phyloP scores from a whole-genome alignment of 2,329 filamentous ascomycete genomes.

The Passalora sequoiae region DNA sequence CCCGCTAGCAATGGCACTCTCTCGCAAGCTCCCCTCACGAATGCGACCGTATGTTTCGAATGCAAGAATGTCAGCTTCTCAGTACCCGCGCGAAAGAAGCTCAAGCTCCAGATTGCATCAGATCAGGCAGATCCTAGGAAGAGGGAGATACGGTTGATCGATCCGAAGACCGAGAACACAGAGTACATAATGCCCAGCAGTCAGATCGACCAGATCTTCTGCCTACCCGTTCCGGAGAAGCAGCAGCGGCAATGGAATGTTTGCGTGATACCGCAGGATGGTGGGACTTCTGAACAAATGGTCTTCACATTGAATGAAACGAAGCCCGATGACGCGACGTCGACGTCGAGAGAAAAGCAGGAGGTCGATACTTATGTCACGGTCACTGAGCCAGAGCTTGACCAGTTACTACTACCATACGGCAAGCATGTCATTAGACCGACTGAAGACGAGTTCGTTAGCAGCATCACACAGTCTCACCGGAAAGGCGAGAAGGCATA shows the following conservation, averaged over 20 bases:
- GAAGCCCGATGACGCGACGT: conserved; percentile 36
- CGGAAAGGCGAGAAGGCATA: conserved; percentile 59
- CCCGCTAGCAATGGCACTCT: conserved; percentile 9
- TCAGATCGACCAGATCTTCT: conserved; percentile 54
- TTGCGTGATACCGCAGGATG: conserved; percentile 50
- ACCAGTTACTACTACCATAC: conserved; percentile 43
- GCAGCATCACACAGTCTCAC: conserved; percentile 55
- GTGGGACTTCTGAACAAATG: conserved; percentile 48
- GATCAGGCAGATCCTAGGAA: conserved; percentile 25
- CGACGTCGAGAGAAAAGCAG: conserved; percentile 32
- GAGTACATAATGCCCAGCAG: conserved; percentile 46
- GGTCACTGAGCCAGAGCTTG: conserved; percentile 43
- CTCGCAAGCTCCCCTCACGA: conserved; percentile 24
- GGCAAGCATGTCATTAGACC: conserved; percentile 50
- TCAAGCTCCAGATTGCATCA: conserved; percentile 53
- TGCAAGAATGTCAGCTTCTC: conserved; percentile 56
- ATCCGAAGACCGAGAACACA: conserved; percentile 24
- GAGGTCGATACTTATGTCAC: conserved; percentile 45
- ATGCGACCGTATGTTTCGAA: conserved; percentile 38
- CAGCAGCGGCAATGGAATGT: conserved; percentile 60
- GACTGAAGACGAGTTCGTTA: conserved; percentile 54
- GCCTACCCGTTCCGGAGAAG: conserved; percentile 60
- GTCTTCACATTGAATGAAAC: conserved; percentile 58
- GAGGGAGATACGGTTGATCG: conserved; percentile 27
- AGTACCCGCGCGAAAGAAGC: conserved; percentile 59